Evolutionary conservation across 768 basidiomycete genomes (phyloP).

Genomic region (Auriscalpium microsporum): DNA sequence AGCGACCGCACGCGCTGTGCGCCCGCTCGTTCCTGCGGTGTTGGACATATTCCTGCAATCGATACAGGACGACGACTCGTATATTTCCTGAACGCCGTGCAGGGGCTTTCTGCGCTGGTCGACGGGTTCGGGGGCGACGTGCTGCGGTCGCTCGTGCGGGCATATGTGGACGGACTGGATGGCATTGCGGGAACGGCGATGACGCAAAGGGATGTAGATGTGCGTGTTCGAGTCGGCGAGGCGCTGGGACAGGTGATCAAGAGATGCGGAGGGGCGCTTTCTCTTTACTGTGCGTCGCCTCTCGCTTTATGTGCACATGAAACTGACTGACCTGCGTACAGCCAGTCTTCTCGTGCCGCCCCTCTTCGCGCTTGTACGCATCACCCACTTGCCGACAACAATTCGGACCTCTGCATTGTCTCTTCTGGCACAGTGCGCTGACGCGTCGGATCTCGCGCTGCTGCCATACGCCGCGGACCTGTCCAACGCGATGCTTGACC

Average conservation of each 20-base stretch:
- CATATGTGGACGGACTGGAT: constrained; percentile 50
- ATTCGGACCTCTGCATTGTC: constrained; percentile 63
- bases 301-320: neutral
- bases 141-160: constrained; percentile 51
- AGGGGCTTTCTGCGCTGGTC: constrained; percentile 82
- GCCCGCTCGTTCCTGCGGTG: constrained; percentile 72
- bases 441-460: constrained; percentile 54
- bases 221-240: constrained; percentile 73
- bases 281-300: constrained; percentile 50
- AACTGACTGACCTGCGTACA: constrained; percentile 23
- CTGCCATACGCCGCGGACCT: constrained; percentile 57
- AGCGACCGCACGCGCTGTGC: constrained; percentile 31
- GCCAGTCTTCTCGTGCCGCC: constrained; percentile 67
- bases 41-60: constrained; percentile 80
- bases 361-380: constrained; percentile 56
- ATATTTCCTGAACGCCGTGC: constrained; percentile 90
- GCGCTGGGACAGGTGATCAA: constrained; percentile 72
- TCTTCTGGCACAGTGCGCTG: constrained; percentile 66
- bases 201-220: constrained; percentile 62
- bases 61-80: constrained; percentile 90
- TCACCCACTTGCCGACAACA: constrained; percentile 54
- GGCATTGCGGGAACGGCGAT: constrained; percentile 38
- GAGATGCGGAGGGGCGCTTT: constrained; percentile 60
- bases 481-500: constrained; percentile 60
- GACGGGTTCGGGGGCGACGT: constrained; percentile 71